Evolutionary conservation across 768 basidiomycete species (phyloP), one percentile per base, ranked within the genome.

Genomic region (Pholiota conissans): DNA sequence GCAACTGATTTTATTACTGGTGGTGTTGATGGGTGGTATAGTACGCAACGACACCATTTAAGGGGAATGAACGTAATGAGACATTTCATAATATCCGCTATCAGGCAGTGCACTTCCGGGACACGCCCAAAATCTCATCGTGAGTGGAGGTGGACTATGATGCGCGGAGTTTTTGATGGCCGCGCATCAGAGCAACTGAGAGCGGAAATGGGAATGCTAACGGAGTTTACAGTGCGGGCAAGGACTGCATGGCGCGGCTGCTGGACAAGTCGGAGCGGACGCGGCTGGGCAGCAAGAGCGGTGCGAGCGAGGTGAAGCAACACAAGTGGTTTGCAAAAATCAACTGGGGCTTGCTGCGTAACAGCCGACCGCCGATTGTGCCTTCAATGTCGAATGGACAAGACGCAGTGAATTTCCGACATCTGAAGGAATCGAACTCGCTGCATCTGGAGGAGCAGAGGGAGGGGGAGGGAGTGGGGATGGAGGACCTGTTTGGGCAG

Each of bases 11-110:
- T 66, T 65, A 63, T 60, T 45, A 3, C 18, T n/a, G n/a, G n/a
- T 39, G 16, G 16, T 39, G 37, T 39, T 39, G 37, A 39, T 39
- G 45, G 57, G 59, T 64, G 61, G 55, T 65, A 51, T 75, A 98
- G 95, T 98, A 91, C 74, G 96, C 95, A 32, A 97, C 95, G 58
- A 98, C 97, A 58, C 97, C 97, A 40, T 98, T 98, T 89, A 99
- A 99, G 77, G 97, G 97, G 47, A 81, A 84, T 55, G 89, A 93
- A 78, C 89, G 97, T 65, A 89, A 90, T 73, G 93, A 95, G 65
- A 99, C 97, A 30, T 99, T 99, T 79, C 79, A 86, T 72, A 98
- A 98, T 77, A 96, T 99, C 73, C 87, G 95, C 71, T 79, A 89
- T 70, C 76, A 90, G 66, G 84, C 90, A 27, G 93, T 95, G 46